Conservation (phyloP, 2,329 filamentous ascomycete species). For the Sporothrix mexicana region DNA sequence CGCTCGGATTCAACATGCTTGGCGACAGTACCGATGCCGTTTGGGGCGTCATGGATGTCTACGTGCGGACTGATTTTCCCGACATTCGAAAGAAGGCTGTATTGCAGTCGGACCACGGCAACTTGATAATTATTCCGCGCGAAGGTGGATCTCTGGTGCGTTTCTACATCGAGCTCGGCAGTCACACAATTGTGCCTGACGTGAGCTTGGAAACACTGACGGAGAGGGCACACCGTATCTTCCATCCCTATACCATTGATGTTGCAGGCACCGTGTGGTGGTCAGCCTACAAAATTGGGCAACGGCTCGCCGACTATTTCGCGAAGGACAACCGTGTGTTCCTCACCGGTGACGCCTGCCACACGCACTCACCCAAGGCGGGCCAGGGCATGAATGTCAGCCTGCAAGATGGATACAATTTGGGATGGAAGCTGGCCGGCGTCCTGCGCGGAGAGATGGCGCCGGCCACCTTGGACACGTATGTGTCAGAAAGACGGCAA, state of each 20-base stretch:
- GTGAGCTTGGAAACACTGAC: background rate
- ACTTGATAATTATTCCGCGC: constrained; percentile 59
- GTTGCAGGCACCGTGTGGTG: constrained; percentile 63
- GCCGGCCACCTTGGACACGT: constrained; percentile 56
- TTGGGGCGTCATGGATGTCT: constrained; percentile 73
- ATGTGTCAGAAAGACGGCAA: constrained; percentile 58
- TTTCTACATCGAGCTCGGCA: constrained; percentile 15
- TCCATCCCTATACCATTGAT: constrained; percentile 59
- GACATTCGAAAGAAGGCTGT: constrained; percentile 62
- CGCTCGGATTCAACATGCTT: constrained; percentile 84
- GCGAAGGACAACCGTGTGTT: constrained; percentile 65
- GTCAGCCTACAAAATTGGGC: constrained; percentile 67
- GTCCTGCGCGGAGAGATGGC: constrained; percentile 53
- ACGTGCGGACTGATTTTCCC: constrained; percentile 60
- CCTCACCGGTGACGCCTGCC: constrained; percentile 67
- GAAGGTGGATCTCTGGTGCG: constrained; percentile 2
- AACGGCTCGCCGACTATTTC: constrained; percentile 72
- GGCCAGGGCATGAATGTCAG: constrained; percentile 67
- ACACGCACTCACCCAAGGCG: constrained; percentile 69
- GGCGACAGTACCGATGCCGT: constrained; percentile 83
- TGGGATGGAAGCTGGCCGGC: constrained; percentile 63
- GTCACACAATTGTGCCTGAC: background rate
- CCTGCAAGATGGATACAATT: constrained; percentile 66
- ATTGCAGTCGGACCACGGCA: constrained; percentile 48
- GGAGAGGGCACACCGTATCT: constrained; percentile 47